phyloP scores from a whole-genome alignment of 257 asterid genomes.

The Solanum chilense region DNA sequence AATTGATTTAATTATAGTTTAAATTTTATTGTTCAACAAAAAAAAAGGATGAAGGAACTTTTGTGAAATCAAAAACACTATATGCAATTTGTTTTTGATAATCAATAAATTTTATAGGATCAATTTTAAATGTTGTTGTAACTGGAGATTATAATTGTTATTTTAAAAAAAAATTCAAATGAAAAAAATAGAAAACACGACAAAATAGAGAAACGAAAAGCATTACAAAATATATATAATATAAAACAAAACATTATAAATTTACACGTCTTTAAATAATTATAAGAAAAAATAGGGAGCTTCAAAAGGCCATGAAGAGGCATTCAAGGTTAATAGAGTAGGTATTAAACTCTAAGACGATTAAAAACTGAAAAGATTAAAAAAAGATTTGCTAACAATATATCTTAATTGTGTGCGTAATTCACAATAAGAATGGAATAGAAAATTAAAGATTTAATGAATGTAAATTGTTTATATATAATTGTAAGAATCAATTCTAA shows the following conservation, averaged over 20 bases:
- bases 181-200: too few species aligned
- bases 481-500: neutral
- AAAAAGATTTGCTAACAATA: too few species aligned
- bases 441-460: too few species aligned
- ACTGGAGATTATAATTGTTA: neutral
- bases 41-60: neutral
- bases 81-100: neutral
- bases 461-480: too few species aligned
- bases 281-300: too few species aligned
- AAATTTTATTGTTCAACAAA: too few species aligned
- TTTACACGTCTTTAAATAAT: too few species aligned
- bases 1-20: neutral
- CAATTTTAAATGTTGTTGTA: too few species aligned
- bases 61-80: neutral
- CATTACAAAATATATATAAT: too few species aligned
- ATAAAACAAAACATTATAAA: too few species aligned
- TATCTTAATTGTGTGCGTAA: neutral
- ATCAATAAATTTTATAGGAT: neutral
- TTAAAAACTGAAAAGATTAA: neutral
- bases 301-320: neutral
- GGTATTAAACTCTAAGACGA: neutral
- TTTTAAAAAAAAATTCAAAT: too few species aligned
- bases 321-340: neutral
- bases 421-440: neutral
- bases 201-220: too few species aligned